Percentiles rank a stretch among this genome's conserved stretches.
phyloP scores from a whole-genome alignment of 192 early-diverging fungal species.

The Gigaspora rosea region DNA sequence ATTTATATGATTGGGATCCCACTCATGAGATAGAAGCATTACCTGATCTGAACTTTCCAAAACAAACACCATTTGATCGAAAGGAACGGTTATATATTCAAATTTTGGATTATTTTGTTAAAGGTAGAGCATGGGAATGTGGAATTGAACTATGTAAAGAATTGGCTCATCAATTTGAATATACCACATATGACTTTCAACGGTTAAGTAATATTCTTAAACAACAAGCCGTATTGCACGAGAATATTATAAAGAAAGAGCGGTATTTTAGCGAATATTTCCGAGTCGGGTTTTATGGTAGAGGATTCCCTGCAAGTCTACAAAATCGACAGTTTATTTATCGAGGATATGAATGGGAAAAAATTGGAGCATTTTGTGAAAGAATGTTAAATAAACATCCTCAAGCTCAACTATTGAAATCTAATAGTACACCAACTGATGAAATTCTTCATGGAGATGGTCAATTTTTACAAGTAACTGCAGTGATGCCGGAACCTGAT shows the following conservation, averaged over 20 bases:
- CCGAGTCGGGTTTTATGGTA: conserved; percentile 74
- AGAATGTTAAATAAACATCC: conserved; percentile 68
- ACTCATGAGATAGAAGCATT: conserved; percentile 48
- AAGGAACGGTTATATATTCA: conserved; percentile 65
- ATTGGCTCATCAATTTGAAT: conserved; percentile 60
- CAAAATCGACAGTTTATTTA: conserved; percentile 72
- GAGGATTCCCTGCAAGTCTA: conserved; percentile 52
- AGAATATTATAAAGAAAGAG: conserved; percentile 52
- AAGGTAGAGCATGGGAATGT: conserved; percentile 70
- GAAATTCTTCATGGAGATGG: conserved; percentile 56
- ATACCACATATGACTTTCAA: conserved; percentile 51
- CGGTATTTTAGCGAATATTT: conserved; percentile 64
- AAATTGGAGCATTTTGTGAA: conserved; percentile 69
- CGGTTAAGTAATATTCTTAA: conserved; percentile 56
- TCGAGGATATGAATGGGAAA: conserved; percentile 74
- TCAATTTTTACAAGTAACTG: conserved; percentile 66
- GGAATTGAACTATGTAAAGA: conserved; percentile 69
- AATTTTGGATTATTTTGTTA: conserved; percentile 63
- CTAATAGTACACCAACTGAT: conserved; percentile 46
- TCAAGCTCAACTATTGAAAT: conserved; percentile 52
- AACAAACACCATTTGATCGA: conserved; percentile 56
- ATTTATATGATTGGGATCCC: conserved; percentile 65
- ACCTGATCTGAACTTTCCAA: conserved; percentile 54
- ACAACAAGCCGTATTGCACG: conserved; percentile 55
- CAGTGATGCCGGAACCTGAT: conserved; percentile 64